Evolutionary conservation across 2,329 filamentous ascomycete species (phyloP), one percentile per base, ranked within the genome.

Genomic region (Botrytis paeoniae): DNA sequence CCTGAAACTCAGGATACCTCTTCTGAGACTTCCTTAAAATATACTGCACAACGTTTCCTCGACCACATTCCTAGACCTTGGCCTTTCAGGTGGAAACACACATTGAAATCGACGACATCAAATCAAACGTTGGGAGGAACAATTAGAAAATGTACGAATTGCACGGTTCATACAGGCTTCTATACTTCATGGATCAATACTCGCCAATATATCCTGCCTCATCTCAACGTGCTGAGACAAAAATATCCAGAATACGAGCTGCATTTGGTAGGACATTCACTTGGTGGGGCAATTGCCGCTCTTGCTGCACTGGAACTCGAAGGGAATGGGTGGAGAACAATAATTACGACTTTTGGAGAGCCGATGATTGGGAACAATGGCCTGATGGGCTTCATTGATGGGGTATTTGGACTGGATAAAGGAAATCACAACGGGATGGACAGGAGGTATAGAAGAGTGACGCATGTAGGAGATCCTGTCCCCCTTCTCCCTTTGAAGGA

Each of bases 91-190:
- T 59, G 35, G 48, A 57, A 57, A 43, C 37, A 69, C 10, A 32
- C 9, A 43, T 57, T 57, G 20, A 22, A 39, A 16, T 41, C 48
- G 1, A 43, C 16, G 22, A 25, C 29, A n/a, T 32, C 32, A 29
- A 14, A 29, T 37, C 62, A 35, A n/a, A 37, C 57, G 8, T 37
- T 29, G 25, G 10, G 39, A 22, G 29, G 29, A 35, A 20, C 8
- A n/a, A 37, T 57, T n/a, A 37, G 25, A 37, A 87, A 86, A 77
- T 99, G 96, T 82, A 81, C 84, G 10, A 95, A 97, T 81, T 99
- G 96, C 82, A 97, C 93, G 8, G 95, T 98, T 1, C 96, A 99
- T 81, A 90, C 89, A 74, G 96, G 96, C 29, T 99, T 99, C 82
- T 88, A 96, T 80, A 86, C 88, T 25, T 95, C 94, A 0, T 99